Evolutionary conservation across 495 filamentous ascomycete species (phyloP).

Genomic region (Rostrohypoxylon terebratum): DNA sequence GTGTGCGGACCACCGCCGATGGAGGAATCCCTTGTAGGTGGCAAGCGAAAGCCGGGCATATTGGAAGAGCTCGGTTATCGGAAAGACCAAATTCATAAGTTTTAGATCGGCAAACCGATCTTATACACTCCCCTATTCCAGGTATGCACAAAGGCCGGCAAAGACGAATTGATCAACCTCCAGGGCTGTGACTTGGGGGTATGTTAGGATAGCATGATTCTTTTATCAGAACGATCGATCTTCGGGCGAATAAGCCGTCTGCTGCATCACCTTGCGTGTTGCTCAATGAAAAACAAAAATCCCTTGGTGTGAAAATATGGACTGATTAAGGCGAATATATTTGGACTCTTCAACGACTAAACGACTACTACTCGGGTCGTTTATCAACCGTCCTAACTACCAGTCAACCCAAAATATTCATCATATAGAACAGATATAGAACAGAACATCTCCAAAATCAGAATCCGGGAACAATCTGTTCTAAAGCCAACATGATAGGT

Average conservation of each 20-base stretch:
- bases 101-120: slow-evolving; percentile 49
- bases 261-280: no score
- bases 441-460: neutral
- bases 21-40: slow-evolving; percentile 67
- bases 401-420: neutral
- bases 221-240: no score
- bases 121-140: neutral
- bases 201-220: no score
- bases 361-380: no score
- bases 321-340: no score
- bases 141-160: neutral
- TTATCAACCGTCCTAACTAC: no score
- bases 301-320: no score
- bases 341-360: no score
- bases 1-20: slow-evolving; percentile 74
- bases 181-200: no score
- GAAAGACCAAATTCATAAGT: slow-evolving; percentile 67
- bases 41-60: slow-evolving; percentile 54
- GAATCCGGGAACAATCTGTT: neutral
- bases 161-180: no score
- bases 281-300: no score
- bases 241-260: no score
- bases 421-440: neutral
- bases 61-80: slow-evolving; percentile 64
- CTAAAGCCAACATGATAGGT: neutral